Evolutionary conservation across 768 basidiomycete species (phyloP), one percentile per base, ranked within the genome.

Genomic region (Fibroporia radiculosa): DNA sequence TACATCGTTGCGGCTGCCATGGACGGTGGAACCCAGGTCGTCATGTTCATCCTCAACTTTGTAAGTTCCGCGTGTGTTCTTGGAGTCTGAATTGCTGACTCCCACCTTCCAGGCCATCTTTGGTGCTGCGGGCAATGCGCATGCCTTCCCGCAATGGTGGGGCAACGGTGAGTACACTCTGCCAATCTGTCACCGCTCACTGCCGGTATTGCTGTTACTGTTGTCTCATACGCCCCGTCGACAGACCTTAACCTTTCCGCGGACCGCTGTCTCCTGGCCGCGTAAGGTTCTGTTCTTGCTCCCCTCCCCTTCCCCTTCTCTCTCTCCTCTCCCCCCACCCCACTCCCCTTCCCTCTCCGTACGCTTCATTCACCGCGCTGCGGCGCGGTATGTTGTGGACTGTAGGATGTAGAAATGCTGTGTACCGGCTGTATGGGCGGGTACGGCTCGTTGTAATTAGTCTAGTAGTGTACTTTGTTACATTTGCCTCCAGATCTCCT

Each of bases 1-100:
- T 69, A 69, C 56, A 64, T 69, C 52, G 55, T 67, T 33, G 62
- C 68, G 11, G 66, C 65, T 22, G 66, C 62, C 16, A 53, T 69
- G 26, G 68, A 69, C 49, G 59, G 56, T 25, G 68, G 68, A 43
- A 70, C 67, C 6, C 63, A 64, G 51, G 63, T 64, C 42, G 62
- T 64, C 50, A 57, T 57, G 32, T 64, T 64, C 53, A 59, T 64
- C 34, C 63, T 64, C 42, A 64, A 64, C 55, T 60, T 60, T 35
- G 59, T 42, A 58, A 12, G 53, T 57, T 13, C 51, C 52, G 43
- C 52, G 52, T 19, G 57, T 56, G 20, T 52, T 52, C 1, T 54
- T 53, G 3, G 49, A 42, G 10, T 14, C 27, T 16, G 20, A 12
- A n/a, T 27, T 29, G 25, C 47, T 7, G 46, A 50, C n/a, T 53